These are phyloP conservation scores for Capsella rubella DNA, from an alignment of 441 rosid genomes.

Conservation along the genomic window DNA sequence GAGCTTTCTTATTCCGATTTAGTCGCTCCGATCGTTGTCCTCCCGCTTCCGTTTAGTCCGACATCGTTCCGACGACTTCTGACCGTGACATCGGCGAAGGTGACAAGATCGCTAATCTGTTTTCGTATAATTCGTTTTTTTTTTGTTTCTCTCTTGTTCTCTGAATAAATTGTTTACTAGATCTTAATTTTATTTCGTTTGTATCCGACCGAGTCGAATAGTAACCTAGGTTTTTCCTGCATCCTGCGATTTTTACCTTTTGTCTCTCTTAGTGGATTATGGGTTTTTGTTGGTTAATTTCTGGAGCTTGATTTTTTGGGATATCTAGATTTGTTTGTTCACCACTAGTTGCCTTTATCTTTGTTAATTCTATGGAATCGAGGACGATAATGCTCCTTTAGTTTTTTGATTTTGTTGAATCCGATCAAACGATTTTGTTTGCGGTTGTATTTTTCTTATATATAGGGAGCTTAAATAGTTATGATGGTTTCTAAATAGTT, in stretches of 20 bases:
- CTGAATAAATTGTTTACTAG: not conserved
- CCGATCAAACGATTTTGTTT: conserved; percentile 7
- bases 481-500: conserved; percentile 52
- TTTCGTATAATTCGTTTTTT: not conserved
- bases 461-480: not conserved
- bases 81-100: conserved; percentile 17
- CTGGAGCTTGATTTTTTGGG: not conserved
- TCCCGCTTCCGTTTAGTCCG: not conserved
- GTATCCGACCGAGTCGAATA: conserved; percentile 17
- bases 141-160: not conserved
- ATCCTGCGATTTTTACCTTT: not conserved
- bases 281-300: not conserved
- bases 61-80: conserved; percentile 18
- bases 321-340: conserved; percentile 19
- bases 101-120: conserved; percentile 5
- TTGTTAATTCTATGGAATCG: not conserved
- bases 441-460: not conserved
- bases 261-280: not conserved
- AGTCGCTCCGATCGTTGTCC: conserved; percentile 15
- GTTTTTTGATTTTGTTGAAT: not conserved
- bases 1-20: conserved; percentile 17
- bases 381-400: not conserved
- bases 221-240: conserved; percentile 25
- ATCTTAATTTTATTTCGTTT: conserved; percentile 5
- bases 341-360: conserved; percentile 1